phyloP scores from a whole-genome alignment of 2,329 filamentous ascomycete species.

The Ophiocordyceps robertsii region DNA sequence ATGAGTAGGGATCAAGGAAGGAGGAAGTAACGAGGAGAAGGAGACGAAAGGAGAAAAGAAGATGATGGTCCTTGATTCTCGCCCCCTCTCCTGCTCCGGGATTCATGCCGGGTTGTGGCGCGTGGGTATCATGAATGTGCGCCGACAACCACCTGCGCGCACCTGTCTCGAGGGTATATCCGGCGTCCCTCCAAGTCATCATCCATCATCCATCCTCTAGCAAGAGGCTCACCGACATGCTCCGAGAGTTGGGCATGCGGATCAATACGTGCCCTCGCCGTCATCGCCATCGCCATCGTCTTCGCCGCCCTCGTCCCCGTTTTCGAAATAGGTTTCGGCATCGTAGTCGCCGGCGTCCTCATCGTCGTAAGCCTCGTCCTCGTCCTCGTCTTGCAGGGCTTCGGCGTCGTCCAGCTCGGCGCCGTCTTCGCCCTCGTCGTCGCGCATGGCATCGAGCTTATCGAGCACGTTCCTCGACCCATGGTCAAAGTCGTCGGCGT shows the following conservation, averaged over 20 bases:
- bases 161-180: too few relatives aligned
- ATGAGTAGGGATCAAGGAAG: too few relatives aligned
- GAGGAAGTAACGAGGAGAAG: too few relatives aligned
- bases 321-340: conserved; percentile 47
- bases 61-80: too few relatives aligned
- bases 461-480: conserved; percentile 25
- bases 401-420: conserved; percentile 38
- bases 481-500: conserved; percentile 11
- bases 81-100: too few relatives aligned
- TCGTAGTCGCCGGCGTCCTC: conserved; percentile 49
- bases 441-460: conserved; percentile 30
- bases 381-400: conserved; percentile 28
- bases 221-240: background rate
- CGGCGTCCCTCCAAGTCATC: too few relatives aligned
- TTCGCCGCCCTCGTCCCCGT: conserved; percentile 39
- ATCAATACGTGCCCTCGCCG: conserved; percentile 26
- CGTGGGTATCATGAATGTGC: background rate
- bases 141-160: too few relatives aligned
- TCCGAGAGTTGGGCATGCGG: background rate
- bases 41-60: too few relatives aligned
- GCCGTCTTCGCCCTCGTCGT: conserved; percentile 35
- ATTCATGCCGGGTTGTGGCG: too few relatives aligned
- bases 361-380: conserved; percentile 40
- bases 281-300: conserved; percentile 39
- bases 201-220: too few relatives aligned